A percentile compares a stretch with the other conserved stretches of the same genome.
These are phyloP conservation scores for Poa annua DNA, from an alignment of 176 grass and related monocot genomes.

Conservation along the genomic window DNA sequence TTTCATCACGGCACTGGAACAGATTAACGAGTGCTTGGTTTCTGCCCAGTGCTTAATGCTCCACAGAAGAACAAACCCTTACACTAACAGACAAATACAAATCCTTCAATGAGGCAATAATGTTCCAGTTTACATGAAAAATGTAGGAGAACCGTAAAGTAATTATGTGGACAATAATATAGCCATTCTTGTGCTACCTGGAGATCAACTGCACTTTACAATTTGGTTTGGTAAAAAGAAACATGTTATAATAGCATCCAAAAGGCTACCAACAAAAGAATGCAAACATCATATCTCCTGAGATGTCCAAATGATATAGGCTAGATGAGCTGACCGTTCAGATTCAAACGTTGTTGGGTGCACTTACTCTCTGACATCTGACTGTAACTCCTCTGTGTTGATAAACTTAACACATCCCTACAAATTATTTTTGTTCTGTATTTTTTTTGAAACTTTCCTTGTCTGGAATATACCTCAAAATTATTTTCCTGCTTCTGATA, in stretches of 20 bases:
- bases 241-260: neutral
- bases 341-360: neutral
- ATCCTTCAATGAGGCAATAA: too few relatives aligned
- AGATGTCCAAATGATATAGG: neutral
- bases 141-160: too few relatives aligned
- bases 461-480: neutral
- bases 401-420: neutral
- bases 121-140: too few relatives aligned
- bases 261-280: neutral
- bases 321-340: neutral
- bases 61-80: conserved; percentile 8
- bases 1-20: neutral
- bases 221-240: neutral
- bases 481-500: neutral
- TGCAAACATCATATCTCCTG: too few relatives aligned
- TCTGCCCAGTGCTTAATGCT: neutral
- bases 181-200: too few relatives aligned
- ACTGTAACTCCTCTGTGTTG: neutral
- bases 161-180: too few relatives aligned
- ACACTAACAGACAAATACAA: neutral
- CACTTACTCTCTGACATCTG: neutral
- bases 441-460: neutral
- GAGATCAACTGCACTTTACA: neutral
- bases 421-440: neutral
- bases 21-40: neutral